Base-by-base conservation (phyloP, 2,329 filamentous ascomycete genomes). In the Pseudopyrenochaeta lycopersici region DNA sequence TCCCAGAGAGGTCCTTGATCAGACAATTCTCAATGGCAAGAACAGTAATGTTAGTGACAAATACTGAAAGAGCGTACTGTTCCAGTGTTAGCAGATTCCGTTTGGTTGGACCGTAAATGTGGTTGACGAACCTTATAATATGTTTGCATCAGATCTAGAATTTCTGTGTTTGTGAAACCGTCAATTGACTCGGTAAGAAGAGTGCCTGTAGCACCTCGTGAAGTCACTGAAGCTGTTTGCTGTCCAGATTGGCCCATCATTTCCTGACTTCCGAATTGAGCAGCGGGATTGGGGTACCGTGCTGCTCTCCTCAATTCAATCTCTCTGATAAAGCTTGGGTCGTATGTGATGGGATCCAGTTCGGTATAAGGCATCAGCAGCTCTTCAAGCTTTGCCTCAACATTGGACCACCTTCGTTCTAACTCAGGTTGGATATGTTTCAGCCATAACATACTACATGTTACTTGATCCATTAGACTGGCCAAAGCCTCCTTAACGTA, bases 11-110 rank as follows among this genome's bases (percentile, higher is more conserved):
- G 17, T 63, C 45, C 15, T 58, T 56, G 9, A 70, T 53, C 18
- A 71, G 38, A 31, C 67, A 67, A 40, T 63, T 67, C 45, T 71
- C 68, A 21, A 71, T 56, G 1, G 60, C 68, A 7, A 71, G 62
- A 2, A 65, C 54, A 9, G 67, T 58, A 23, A 70, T 51, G 36
- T 71, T 71, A 52, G 51, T 64, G 43, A 70, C 65, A 53, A 70
- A 71, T 7, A 66, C 56, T 3, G 62, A 54, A 7, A 68, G 60
- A 4, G 64, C 62, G 47, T 46, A 58, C 67, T 71, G 35, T 12
- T 27, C 10, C 6, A 17, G 33, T 29, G 49, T 63, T 33, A 65
- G 54, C 31, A n/a, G 21, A 15, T 11, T n/a, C 9, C 18, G 15
- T n/a, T 14, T 38, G 23, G 10, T 38, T 6, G 11, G 15, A 20